Base-by-base conservation (phyloP, 495 filamentous ascomycete genomes). In the Neurospora hispaniola region DNA sequence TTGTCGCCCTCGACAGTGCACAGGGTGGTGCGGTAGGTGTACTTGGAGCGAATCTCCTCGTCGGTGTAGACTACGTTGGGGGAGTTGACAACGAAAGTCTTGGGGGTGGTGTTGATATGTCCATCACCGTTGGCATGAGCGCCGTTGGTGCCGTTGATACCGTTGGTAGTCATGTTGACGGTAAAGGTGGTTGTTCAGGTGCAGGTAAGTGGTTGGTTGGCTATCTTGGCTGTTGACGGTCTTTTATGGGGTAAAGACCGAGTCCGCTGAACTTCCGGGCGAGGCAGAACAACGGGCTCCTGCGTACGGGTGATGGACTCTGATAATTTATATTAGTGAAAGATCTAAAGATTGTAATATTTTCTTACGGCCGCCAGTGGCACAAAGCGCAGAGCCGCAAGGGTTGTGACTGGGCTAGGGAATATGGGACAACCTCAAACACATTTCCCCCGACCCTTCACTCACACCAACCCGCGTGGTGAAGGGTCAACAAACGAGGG, bases 261-360 rank as follows among this genome's bases (percentile, higher is more conserved):
- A 89, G 85, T 96, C 94, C 88, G 93, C 91, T 89, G 92, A 89
- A 82, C 91, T 90, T 85, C 93, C 94, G 82, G 92, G 88, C 81
- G 91, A 89, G 84, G 93, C 91, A 89, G 93, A 91, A 88, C 94
- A 95, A 87, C 93, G 93, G 90, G 92, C 92, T 90, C 90, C 90
- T 89, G 96, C 95, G 91, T 92, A 97, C 86, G 94, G 94, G 90
- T 98, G 92, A 86, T 98, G 95, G 85, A 91, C 89, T 79, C 95
- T 96, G 79, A 68, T 31, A 62, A 68, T 38, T 11, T 10, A 14
- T 41, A 71, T 76, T 73, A 77, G 78, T 35, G 40, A 35, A 38
- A 31, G 54, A 11, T 66, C 23, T 14, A 27, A 14, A 38, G 18
- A 16, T 66, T 31, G 27, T 12, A 35, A 66, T 35, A 16, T 66